Evolutionary conservation across 257 asterid genomes (phyloP).

Genomic region (Scutellaria barbata): DNA sequence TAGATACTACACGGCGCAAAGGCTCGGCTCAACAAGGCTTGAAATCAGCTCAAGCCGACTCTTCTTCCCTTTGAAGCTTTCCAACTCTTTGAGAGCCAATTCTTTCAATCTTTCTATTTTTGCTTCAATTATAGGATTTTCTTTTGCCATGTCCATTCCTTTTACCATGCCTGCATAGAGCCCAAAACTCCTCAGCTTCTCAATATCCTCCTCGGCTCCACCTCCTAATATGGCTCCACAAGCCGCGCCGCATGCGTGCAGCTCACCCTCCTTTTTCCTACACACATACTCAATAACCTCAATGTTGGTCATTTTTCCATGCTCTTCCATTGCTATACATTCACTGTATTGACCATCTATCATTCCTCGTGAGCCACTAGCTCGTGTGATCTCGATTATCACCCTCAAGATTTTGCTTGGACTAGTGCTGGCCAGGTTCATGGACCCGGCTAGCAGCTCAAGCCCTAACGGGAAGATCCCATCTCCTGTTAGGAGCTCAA

Average conservation of each 20-base stretch:
- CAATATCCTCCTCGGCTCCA: conserved; percentile 58
- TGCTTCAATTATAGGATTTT: conserved; percentile 32
- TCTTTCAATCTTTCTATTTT: conserved; percentile 42
- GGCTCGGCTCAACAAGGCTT: conserved; percentile 40
- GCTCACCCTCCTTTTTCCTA: conserved; percentile 59
- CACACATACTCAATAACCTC: conserved; percentile 41
- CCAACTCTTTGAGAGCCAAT: conserved; percentile 58
- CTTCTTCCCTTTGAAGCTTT: conserved; percentile 39
- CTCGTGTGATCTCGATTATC: conserved; percentile 52
- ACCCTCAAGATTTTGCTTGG: conserved; percentile 54
- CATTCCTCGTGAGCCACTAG: conserved; percentile 59
- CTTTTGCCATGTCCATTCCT: conserved; percentile 44
- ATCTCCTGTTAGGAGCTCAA: conserved; percentile 70
- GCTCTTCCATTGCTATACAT: conserved; percentile 5
- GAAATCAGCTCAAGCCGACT: conserved; percentile 36
- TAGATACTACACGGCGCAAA: background rate
- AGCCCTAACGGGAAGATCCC: conserved; percentile 62
- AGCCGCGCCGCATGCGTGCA: conserved; percentile 73
- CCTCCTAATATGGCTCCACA: conserved; percentile 88
- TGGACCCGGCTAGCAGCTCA: conserved; percentile 57
- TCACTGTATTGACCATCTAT: conserved; percentile 52
- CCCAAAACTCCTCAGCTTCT: conserved; percentile 61
- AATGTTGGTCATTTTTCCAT: background rate
- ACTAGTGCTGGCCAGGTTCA: conserved; percentile 28
- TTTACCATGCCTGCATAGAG: conserved; percentile 54